Evolutionary conservation across 163 green algal species (phyloP), one percentile per base, ranked within the genome.

Genomic region (Chloromonas sp.): DNA sequence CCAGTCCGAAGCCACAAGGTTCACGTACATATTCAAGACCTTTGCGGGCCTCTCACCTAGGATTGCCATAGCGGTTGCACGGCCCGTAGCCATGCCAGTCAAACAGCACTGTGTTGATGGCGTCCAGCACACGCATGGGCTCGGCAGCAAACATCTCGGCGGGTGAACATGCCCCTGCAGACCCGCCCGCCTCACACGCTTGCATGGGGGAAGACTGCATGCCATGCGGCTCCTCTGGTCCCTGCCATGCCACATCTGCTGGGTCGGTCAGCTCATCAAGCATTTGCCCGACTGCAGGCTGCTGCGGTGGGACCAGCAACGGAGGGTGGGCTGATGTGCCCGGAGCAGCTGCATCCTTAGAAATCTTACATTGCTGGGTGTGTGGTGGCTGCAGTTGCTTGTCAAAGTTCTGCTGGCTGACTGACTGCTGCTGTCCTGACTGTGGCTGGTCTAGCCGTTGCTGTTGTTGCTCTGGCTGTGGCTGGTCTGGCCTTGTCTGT

Each of bases 31-130:
- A 11, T n/a, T 76, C 8, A 76, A 8, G 11, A 8, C 5, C 11
- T 76, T 11, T 76, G 66, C 66, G 5, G 66, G 8, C 66, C 11
- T 2, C 81, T 1, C 79, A 89, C 88, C 83, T 90, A 0, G 91
- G 82, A 8, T 91, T 86, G n/a, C 92, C 92, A 85, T 91, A 93
- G 1, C 86, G 60, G 82, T 91, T 89, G 87, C 91, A 94, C 5
- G 90, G 83, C n/a, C 74, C 15, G 85, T 94, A 95, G 13, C 92
- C 92, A 60, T 95, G 92, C 13, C 87, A 84, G 2, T 89, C 86
- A 88, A 91, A 94, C 70, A 95, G 83, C 79, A 94, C 92, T 1
- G 61, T 85, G 81, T 94, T 94, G 79, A 95, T 76, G 15, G 90
- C 88, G 1, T n/a, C 80, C 60, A 94, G 74, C 14, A 85, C 86